These are phyloP conservation scores for Chaetomium globosum DNA, from an alignment of 2,329 filamentous ascomycete genomes.

Conservation along the genomic window DNA sequence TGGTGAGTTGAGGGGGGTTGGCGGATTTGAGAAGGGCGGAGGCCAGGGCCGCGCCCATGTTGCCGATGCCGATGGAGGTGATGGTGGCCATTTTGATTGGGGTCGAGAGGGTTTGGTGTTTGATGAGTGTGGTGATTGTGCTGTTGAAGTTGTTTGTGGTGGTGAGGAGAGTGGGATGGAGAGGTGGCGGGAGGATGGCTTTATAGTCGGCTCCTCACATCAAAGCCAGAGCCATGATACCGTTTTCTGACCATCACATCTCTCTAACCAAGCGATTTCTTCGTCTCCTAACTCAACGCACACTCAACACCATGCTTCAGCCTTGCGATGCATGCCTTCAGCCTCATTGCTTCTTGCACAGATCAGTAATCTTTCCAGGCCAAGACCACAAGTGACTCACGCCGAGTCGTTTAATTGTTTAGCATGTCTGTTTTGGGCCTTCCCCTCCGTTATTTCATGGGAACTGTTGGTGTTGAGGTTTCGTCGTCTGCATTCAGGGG, in stretches of 20 bases:
- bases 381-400: slow-evolving; percentile 12
- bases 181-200: not conserved
- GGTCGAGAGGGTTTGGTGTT: not conserved
- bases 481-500: not conserved
- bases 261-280: too few relatives aligned
- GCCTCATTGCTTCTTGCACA: not conserved
- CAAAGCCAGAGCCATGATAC: not conserved
- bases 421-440: not conserved
- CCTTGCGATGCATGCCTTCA: not conserved
- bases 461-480: not conserved
- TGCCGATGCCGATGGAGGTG: slow-evolving; percentile 37
- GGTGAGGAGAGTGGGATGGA: not conserved
- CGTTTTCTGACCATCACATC: not conserved
- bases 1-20: slow-evolving; percentile 31
- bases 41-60: slow-evolving; percentile 36
- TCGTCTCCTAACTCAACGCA: not conserved
- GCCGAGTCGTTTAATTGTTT: slow-evolving; percentile 6
- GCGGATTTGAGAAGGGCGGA: slow-evolving; percentile 31
- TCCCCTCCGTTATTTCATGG: not conserved
- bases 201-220: slow-evolving; percentile 4
- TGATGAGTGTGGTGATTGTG: not conserved
- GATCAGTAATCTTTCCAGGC: not conserved
- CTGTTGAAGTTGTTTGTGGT: not conserved
- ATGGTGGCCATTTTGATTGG: slow-evolving; percentile 26
- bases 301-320: not conserved